Conservation (phyloP, 441 rosid genomes). For the Syzygium syzygioides region DNA sequence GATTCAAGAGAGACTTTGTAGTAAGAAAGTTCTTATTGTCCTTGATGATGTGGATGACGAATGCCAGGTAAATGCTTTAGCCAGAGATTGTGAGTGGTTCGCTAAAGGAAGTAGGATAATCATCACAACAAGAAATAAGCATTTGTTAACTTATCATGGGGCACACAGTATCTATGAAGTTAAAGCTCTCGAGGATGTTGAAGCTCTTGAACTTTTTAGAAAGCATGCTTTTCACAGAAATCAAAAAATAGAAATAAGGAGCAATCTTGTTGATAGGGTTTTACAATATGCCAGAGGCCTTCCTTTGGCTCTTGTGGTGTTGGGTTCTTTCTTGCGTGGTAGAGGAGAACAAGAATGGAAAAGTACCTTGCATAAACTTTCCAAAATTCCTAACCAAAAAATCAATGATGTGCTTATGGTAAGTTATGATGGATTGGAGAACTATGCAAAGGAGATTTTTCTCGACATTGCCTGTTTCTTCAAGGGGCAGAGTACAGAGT, state of each 20-base stretch:
- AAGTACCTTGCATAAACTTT: too few species aligned
- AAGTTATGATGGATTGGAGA: too few species aligned
- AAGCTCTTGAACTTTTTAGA: not conserved
- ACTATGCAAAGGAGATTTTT: too few species aligned
- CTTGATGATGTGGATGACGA: not conserved
- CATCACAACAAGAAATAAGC: not conserved
- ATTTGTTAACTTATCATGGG: not conserved
- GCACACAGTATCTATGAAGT: rapidly evolving
- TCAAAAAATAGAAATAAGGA: not conserved
- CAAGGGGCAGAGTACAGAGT: too few species aligned
- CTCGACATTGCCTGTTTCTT: too few species aligned
- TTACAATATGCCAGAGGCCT: not conserved
- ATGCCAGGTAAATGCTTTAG: not conserved
- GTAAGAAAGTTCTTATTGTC: not conserved
- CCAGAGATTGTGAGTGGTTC: rapidly evolving
- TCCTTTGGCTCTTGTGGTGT: not conserved
- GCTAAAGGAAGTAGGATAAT: not conserved
- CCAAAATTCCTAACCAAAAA: too few species aligned
- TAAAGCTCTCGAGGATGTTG: rapidly evolving
- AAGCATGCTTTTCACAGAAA: not conserved
- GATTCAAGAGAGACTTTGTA: not conserved
- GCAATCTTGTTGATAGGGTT: not conserved
- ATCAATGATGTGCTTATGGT: too few species aligned
- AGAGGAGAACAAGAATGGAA: not conserved
- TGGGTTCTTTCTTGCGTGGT: not conserved